Base-by-base conservation (phyloP, 495 filamentous ascomycete genomes). In the Xylaria scruposa region DNA sequence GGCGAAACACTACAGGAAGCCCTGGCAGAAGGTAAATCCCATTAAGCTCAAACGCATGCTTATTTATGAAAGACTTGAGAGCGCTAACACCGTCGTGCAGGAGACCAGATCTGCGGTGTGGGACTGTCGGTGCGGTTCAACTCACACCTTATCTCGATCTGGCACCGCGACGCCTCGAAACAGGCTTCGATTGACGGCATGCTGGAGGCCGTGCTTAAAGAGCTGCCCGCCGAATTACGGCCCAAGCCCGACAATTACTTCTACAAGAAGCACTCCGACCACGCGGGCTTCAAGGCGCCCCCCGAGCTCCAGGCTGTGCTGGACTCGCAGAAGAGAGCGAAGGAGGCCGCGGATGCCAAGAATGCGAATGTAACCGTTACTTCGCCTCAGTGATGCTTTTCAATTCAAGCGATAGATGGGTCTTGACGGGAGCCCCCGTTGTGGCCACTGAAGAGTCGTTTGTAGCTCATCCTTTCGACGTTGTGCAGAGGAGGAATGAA, bases 1-100 rank as follows among this genome's bases (percentile, higher is more conserved):
- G 94, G 94, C 19, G 95, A 96, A 85, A 87, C 91, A 78, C 85
- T 97, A 69, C 91, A 96, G 81, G 87, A 89, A 63, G 91, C 87
- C 38, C 79, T 97, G 8, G 91, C 94, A 60, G 86, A 89, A 70
- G 89, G 91, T 92, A 84, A 73, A 56, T 10, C n/a, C 24, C 13
- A 9, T 29, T 29, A 42, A 17, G 8, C 68, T 33, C 54, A 13
- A 10, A 44, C 5, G 29, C 29, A 15, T 9, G 44, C 19, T 19
- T 51, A 2, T 26, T 12, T 40, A 7, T 19, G n/a, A 15, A 3
- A 46, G 24, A 38, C 31, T 47, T 47, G 66, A 26, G 66, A 26
- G 67, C n/a, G 38, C 68, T 66, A 62, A 71, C 46, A 29, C 29
- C 4, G 12, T 38, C 3, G 17, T 36, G 54, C 40, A 92, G 91